Evolutionary conservation across 1,284 basidiomycete species (phyloP), one percentile per base, ranked within the genome.

Genomic region (Trametes pubescens): DNA sequence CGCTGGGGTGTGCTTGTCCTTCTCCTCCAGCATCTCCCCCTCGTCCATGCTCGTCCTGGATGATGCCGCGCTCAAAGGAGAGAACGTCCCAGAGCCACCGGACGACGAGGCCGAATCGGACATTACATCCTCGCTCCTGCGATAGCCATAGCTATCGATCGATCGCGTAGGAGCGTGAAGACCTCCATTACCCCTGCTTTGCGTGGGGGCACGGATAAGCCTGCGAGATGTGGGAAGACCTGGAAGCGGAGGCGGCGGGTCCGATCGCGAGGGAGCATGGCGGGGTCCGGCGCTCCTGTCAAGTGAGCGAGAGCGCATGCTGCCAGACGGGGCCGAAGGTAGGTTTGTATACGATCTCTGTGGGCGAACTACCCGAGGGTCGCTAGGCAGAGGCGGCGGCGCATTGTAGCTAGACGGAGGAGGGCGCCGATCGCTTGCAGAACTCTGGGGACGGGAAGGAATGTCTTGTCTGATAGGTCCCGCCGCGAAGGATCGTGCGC

Each of bases 31-130:
- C 48, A 61, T 57, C 29, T 75, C 72, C 8, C 46, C 60, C 2
- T 82, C 80, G 43, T 82, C 82, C 21, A 82, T 62, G 66, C 81
- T 85, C 32, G 82, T 84, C 48, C 78, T 75, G 1, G 83, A 83
- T 1, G 84, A 84, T 16, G 76, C 67, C 61, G 78, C 59, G 35
- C 69, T 77, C 21, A 64, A 55, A 4, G 70, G 54, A 53, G 66
- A 62, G 47, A 52, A 34, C 2, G 49, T 47, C 29, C 58, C 61
- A 10, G 66, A 65, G 2, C 40, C 61, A 13, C 64, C 59, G 8
- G 68, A 69, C 32, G 65, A 64, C 29, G 61, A 64, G 10, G 61
- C 46, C 4, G 67, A 65, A 51, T 65, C 64, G 1, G 68, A 64
- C 40, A 60, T 24, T 14, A 54, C 44, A 18, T 69, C 67, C 24